These are phyloP conservation scores for Phytophthora uliginosa DNA, from an alignment of 352 stramenopile genomes.

Conservation along the genomic window DNA sequence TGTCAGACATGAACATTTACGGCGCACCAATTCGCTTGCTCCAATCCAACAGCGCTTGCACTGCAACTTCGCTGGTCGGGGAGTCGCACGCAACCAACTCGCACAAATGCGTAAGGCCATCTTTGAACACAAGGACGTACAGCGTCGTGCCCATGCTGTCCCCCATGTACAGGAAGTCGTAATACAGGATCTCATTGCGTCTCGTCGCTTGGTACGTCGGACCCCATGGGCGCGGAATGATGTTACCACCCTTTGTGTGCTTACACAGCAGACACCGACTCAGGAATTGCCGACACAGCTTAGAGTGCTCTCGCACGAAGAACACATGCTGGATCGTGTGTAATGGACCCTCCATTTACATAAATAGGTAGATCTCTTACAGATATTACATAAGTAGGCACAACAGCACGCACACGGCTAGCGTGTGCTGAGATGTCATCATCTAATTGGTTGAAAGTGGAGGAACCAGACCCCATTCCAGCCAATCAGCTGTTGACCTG, in stretches of 20 bases:
- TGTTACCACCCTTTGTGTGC: constrained; percentile 5
- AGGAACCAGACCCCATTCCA: too few species aligned
- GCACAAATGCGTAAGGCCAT: not conserved
- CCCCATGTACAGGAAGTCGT: constrained; percentile 12
- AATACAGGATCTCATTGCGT: constrained; percentile 3
- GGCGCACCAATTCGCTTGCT: constrained; percentile 8
- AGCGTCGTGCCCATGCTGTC: not conserved
- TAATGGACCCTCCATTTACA: too few species aligned
- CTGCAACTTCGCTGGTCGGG: not conserved
- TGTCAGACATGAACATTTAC: not conserved
- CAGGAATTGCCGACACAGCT: not conserved
- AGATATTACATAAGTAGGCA: too few species aligned
- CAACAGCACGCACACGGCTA: too few species aligned
- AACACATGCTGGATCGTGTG: not conserved
- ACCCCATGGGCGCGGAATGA: not conserved
- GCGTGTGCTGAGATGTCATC: too few species aligned
- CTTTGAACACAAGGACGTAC: not conserved
- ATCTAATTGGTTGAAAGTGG: too few species aligned
- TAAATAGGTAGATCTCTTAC: too few species aligned
- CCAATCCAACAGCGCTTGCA: not conserved
- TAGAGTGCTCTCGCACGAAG: not conserved
- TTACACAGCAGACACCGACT: not conserved
- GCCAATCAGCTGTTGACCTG: too few species aligned
- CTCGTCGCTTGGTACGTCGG: not conserved
- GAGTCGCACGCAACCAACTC: constrained; percentile 1